Percentiles rank a stretch among this genome's conserved stretches.
These are phyloP conservation scores for Betula pendula DNA, from an alignment of 306 rosid genomes.

Conservation along the genomic window DNA sequence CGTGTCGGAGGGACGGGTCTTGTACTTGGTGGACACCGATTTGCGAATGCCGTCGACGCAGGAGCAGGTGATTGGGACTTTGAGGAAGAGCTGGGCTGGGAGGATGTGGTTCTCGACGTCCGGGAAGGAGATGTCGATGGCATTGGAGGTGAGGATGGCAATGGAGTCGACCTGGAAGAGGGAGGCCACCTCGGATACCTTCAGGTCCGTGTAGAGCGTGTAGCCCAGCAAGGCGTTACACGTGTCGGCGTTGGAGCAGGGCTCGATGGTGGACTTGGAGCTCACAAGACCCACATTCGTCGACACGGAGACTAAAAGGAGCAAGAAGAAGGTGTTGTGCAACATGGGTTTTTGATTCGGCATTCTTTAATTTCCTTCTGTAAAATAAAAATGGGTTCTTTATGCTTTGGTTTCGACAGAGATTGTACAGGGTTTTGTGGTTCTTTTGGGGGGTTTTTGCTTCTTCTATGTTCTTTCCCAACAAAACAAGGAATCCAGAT, in stretches of 20 bases:
- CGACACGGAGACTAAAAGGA: constrained; percentile 22
- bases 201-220: constrained; percentile 91
- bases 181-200: constrained; percentile 88
- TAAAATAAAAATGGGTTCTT: background rate
- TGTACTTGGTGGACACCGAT: constrained; percentile 76
- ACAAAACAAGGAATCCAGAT: background rate
- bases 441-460: background rate
- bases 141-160: constrained; percentile 76
- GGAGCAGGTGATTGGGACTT: constrained; percentile 76
- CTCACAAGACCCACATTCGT: constrained; percentile 33
- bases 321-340: constrained; percentile 13
- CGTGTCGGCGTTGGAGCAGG: constrained; percentile 84
- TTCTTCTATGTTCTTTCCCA: background rate
- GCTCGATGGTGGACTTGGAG: constrained; percentile 91
- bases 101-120: constrained; percentile 95
- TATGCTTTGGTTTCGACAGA: background rate
- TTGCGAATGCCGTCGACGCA: constrained; percentile 94
- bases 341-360: constrained; percentile 26
- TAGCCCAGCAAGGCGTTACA: constrained; percentile 88
- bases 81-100: constrained; percentile 77
- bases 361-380: constrained; percentile 31
- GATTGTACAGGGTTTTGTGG: no score
- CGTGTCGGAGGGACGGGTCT: constrained; percentile 79
- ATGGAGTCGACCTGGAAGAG: constrained; percentile 93
- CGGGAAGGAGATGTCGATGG: constrained; percentile 89